These are phyloP conservation scores for Entoloma clypeatum DNA, from an alignment of 1,284 basidiomycete genomes.

Conservation along the genomic window DNA sequence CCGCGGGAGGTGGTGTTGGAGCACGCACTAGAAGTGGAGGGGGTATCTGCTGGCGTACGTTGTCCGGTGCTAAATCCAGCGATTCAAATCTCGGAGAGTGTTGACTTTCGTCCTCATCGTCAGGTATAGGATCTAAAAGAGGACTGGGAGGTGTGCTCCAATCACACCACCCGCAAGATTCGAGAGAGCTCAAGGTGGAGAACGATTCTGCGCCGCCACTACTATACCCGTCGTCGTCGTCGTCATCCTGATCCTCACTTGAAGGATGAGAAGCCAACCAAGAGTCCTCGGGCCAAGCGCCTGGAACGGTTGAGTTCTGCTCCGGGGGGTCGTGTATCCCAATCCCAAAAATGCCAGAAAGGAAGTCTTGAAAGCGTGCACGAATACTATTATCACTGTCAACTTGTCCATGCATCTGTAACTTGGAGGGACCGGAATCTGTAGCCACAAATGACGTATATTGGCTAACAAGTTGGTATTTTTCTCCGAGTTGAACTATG, in stretches of 20 bases:
- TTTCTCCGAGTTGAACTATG: slow-evolving; percentile 45
- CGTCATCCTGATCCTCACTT: slow-evolving; percentile 9
- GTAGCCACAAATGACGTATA: slow-evolving; percentile 58
- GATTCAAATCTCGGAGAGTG: slow-evolving; percentile 30
- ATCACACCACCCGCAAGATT: slow-evolving; percentile 33
- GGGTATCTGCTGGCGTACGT: slow-evolving; percentile 1
- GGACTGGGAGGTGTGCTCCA: slow-evolving; percentile 26
- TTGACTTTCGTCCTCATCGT: slow-evolving; percentile 21
- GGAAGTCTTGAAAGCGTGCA: slow-evolving; percentile 2
- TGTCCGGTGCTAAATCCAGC: slow-evolving; percentile 15
- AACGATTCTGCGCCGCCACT: slow-evolving; percentile 36
- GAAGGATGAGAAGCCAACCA: slow-evolving; percentile 2
- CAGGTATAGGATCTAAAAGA: slow-evolving; percentile 11
- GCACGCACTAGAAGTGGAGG: slow-evolving; percentile 3
- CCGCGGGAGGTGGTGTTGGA: slow-evolving; percentile 15
- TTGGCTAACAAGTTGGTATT: slow-evolving; percentile 48
- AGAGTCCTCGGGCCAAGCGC: slow-evolving; percentile 17
- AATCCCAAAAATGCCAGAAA: slow-evolving; percentile 8
- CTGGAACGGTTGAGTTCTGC: slow-evolving; percentile 8
- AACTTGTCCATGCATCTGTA: too few species aligned
- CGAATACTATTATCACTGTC: slow-evolving; percentile 4
- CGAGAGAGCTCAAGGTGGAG: slow-evolving; percentile 49
- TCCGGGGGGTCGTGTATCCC: not conserved
- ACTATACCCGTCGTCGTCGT: slow-evolving; percentile 24
- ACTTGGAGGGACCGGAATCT: too few species aligned